Evolutionary conservation across 192 early-diverging fungal genomes (phyloP), one percentile per base, ranked within the genome.

Genomic region (Haplosporangium gracile): DNA sequence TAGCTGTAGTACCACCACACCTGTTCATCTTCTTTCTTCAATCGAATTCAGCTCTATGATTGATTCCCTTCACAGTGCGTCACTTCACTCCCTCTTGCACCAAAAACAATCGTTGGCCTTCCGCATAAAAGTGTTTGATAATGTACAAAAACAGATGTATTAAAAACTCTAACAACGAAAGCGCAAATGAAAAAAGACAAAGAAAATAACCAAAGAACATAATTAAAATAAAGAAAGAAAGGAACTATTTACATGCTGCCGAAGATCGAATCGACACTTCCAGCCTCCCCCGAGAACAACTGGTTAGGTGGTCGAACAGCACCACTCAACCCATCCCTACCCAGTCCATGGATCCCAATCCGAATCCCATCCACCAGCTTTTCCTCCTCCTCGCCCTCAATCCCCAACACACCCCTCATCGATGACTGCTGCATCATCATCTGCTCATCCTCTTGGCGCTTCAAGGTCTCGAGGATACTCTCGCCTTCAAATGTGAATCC

Each of bases 401-500:
- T 45, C 65, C 18, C 34, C 47, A 1, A 5, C 1, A 15, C 70
- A 40, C 34, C 11, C 38, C 63, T 26, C 5, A 51, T 22, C 49
- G 42, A 4, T 29, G 65, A 38, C 20, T 49, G 42, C 42, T 18
- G 42, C 24, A 49, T n/a, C 47, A 38, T 6, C 39, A 63, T 42
- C 4, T 68, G 39, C 57, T 77, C 79, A 57, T 86, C 84, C 5
- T 86, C 79, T 32, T 86, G 84, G 5, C 84, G 79, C 39, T 86
- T 86, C 77, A 86, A 20, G 1, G 57, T 75, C 68, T 80, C 78
- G 29, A 86, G 49, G 26, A 86, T 55, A 75, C 84, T 86, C 72
- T 88, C 87, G n/a, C 87, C 87, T 49, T 88, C 83, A 80, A 91
- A 94, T 8, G 91, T 92, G 72, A 95, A 95, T 16, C 94, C 94